phyloP scores from a whole-genome alignment of 2,329 filamentous ascomycete species.

The Capronia americana region DNA sequence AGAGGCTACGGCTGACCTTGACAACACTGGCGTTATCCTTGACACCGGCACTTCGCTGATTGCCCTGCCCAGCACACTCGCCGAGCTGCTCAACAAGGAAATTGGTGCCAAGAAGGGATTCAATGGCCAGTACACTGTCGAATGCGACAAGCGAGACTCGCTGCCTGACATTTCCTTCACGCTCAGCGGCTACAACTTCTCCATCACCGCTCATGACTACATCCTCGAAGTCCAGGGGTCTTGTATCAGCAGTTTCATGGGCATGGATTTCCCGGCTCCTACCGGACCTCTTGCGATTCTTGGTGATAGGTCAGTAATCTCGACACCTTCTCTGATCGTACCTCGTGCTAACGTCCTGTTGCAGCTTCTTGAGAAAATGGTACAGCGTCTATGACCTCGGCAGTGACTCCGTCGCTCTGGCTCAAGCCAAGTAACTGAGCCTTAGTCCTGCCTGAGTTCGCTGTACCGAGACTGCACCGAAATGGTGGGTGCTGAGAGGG shows the following conservation, averaged over 20 bases:
- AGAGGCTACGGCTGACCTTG: constrained; percentile 82
- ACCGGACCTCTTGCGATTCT: constrained; percentile 92
- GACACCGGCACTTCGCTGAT: constrained; percentile 99
- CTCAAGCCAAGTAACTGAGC: constrained; percentile 72
- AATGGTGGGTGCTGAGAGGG: background rate
- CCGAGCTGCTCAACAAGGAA: constrained; percentile 95
- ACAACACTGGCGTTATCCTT: constrained; percentile 93
- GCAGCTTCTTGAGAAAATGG: constrained; percentile 61
- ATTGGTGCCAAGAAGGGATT: constrained; percentile 98
- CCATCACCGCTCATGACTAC: constrained; percentile 87
- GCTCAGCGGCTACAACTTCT: constrained; percentile 90
- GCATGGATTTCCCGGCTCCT: constrained; percentile 87
- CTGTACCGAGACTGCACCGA: background rate
- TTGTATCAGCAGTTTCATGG: constrained; percentile 97
- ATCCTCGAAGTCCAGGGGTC: constrained; percentile 93
- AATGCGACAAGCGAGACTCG: constrained; percentile 80
- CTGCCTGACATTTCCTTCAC: constrained; percentile 93
- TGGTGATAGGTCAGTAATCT: constrained; percentile 69
- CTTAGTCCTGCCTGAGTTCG: background rate
- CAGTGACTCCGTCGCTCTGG: constrained; percentile 85
- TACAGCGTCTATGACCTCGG: constrained; percentile 80
- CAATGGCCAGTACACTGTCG: constrained; percentile 94
- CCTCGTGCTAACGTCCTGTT: constrained; percentile 38
- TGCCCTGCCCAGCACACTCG: constrained; percentile 86
- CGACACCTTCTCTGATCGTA: constrained; percentile 58